Conservation (phyloP, 2,329 filamentous ascomycete genomes). For the Aaosphaeria arxii region DNA sequence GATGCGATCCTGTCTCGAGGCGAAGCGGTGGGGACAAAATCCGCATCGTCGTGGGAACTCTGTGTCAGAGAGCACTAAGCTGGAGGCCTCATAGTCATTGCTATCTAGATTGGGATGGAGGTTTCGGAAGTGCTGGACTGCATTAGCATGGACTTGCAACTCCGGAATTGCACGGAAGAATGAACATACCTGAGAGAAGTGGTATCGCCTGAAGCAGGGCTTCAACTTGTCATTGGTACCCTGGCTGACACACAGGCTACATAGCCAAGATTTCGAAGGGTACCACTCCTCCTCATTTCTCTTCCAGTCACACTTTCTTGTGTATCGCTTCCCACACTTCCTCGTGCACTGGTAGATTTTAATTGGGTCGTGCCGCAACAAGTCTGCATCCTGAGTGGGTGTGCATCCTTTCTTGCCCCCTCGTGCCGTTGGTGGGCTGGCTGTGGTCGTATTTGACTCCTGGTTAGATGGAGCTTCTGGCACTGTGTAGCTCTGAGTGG, state of each 20-base stretch:
- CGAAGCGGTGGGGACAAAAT: conserved; percentile 34
- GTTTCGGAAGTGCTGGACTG: conserved; percentile 32
- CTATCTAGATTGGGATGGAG: conserved; percentile 32
- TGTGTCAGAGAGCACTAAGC: conserved; percentile 30
- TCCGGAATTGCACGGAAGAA: neutral
- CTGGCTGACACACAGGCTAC: conserved; percentile 27
- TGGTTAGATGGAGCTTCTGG: conserved; percentile 13
- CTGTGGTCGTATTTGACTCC: conserved; percentile 10
- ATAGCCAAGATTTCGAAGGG: conserved; percentile 33
- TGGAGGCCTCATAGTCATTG: conserved; percentile 29
- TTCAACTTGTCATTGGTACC: conserved; percentile 32
- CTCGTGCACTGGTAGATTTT: conserved; percentile 39
- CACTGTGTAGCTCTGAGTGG: conserved; percentile 8
- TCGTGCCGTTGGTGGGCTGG: conserved; percentile 12
- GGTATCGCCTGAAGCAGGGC: conserved; percentile 36
- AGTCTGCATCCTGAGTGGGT: conserved; percentile 25
- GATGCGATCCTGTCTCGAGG: conserved; percentile 33
- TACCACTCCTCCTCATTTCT: conserved; percentile 38
- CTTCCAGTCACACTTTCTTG: conserved; percentile 39
- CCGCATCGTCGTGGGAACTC: conserved; percentile 34
- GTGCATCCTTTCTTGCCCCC: conserved; percentile 34
- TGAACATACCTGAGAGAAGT: conserved; percentile 25
- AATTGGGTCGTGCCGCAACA: conserved; percentile 28
- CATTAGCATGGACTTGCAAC: neutral
- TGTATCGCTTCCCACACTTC: conserved; percentile 37